phyloP scores from a whole-genome alignment of 352 stramenopile species.

The Pelagophyceae sp. region DNA sequence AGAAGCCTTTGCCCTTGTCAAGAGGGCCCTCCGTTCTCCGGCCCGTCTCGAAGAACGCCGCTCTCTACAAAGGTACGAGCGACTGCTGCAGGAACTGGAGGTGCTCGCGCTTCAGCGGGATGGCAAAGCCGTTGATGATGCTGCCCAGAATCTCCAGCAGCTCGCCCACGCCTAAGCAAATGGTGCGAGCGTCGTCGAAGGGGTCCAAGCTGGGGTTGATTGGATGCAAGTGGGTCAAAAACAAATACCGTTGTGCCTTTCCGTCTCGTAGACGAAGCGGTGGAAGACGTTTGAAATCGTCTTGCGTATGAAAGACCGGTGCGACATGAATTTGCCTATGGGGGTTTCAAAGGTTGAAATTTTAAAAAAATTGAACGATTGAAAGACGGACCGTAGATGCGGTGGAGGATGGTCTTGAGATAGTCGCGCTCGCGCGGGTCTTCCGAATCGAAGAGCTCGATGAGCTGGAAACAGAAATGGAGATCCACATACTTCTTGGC shows the following conservation, averaged over 20 bases:
- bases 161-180: slow-evolving; percentile 91
- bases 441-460: slow-evolving; percentile 90
- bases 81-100: slow-evolving; percentile 78
- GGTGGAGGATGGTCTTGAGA: slow-evolving; percentile 97
- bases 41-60: no score
- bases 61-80: slow-evolving; percentile 61
- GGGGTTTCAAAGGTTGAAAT: no score
- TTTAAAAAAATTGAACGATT: slow-evolving; percentile 15
- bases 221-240: no score
- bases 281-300: slow-evolving; percentile 97
- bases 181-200: no score
- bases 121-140: slow-evolving; percentile 99
- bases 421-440: slow-evolving; percentile 97
- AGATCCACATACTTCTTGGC: slow-evolving; percentile 93
- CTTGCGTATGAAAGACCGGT: slow-evolving; percentile 93
- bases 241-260: slow-evolving; percentile 77
- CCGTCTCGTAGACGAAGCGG: slow-evolving; percentile 95
- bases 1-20: no score
- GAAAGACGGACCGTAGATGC: no score
- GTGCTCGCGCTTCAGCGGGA: slow-evolving; percentile 96
- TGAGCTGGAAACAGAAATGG: slow-evolving; percentile 71
- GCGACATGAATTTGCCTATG: slow-evolving; percentile 93
- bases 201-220: no score
- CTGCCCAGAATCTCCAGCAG: slow-evolving; percentile 94
- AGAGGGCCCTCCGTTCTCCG: no score